phyloP scores from a whole-genome alignment of 2,329 filamentous ascomycete species.

The Hymenoscyphus occultus region DNA sequence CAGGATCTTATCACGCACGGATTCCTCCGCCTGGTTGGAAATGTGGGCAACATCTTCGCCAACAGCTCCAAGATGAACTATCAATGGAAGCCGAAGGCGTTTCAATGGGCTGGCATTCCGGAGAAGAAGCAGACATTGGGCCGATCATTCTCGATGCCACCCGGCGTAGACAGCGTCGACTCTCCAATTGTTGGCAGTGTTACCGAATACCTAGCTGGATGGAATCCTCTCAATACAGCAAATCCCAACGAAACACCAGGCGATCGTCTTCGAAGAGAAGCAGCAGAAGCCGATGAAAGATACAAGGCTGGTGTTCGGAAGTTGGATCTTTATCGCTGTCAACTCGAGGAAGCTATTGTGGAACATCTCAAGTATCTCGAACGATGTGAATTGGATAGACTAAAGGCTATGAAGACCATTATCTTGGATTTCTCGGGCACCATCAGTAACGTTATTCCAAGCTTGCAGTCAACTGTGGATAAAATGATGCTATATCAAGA shows the following conservation, averaged over 20 bases:
- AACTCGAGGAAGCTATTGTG: conserved; percentile 92
- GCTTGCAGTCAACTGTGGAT: conserved; percentile 90
- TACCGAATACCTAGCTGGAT: conserved; percentile 84
- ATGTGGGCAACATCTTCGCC: conserved; percentile 91
- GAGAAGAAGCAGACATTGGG: conserved; percentile 77
- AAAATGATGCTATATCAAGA: conserved; percentile 99
- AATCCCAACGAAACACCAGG: conserved; percentile 91
- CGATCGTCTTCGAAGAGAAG: conserved; percentile 84
- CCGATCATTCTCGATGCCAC: conserved; percentile 71
- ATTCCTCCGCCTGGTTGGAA: conserved; percentile 86
- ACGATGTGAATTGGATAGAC: conserved; percentile 89
- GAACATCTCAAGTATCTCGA: conserved; percentile 94
- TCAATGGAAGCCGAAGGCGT: conserved; percentile 92
- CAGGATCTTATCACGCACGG: conserved; percentile 87
- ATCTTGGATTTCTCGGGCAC: conserved; percentile 96
- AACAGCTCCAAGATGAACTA: conserved; percentile 98
- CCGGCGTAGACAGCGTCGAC: conserved; percentile 59
- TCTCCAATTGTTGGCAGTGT: conserved; percentile 80
- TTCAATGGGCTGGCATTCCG: conserved; percentile 80
- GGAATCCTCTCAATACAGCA: conserved; percentile 88
- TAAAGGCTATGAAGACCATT: conserved; percentile 98
- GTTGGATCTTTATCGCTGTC: conserved; percentile 86
- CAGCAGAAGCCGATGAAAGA: conserved; percentile 83
- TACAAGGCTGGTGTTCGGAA: conserved; percentile 86
- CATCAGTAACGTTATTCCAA: conserved; percentile 96